These are phyloP conservation scores for Ogataea ramenticola DNA, from an alignment of 805 yeast genomes.

Conservation along the genomic window DNA sequence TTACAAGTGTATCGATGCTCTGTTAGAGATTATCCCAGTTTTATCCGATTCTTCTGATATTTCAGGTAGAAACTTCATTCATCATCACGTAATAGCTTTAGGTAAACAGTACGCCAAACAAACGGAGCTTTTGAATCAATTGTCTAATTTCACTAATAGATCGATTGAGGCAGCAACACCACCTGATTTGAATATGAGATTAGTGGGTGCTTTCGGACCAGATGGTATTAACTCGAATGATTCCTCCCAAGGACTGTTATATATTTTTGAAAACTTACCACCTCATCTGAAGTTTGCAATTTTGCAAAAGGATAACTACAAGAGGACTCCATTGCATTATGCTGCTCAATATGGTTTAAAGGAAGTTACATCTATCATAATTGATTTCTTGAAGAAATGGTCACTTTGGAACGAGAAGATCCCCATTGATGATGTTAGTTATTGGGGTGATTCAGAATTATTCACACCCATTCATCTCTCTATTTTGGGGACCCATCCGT, in stretches of 20 bases:
- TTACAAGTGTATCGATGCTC: constrained; percentile 46
- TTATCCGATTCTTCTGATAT: constrained; percentile 65
- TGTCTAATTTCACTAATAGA: constrained; percentile 5
- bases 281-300: constrained; percentile 47
- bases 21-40: constrained; percentile 44
- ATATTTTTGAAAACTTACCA: constrained; percentile 51
- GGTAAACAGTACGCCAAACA: constrained; percentile 52
- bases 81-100: constrained; percentile 70
- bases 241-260: constrained; percentile 50
- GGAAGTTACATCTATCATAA: constrained; percentile 49
- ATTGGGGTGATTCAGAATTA: constrained; percentile 76
- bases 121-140: constrained; percentile 8
- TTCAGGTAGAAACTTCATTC: constrained; percentile 77
- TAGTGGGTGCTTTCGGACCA: constrained; percentile 49
- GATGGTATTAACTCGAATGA: constrained; percentile 57
- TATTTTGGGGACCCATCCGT: constrained; percentile 75
- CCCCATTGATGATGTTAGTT: constrained; percentile 47
- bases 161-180: constrained; percentile 42
- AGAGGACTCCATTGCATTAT: constrained; percentile 84
- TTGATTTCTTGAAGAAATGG: constrained; percentile 55
- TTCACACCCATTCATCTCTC: constrained; percentile 81
- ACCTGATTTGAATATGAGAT: constrained; percentile 39
- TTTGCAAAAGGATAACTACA: constrained; percentile 64
- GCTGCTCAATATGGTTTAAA: constrained; percentile 81
- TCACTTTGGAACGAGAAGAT: constrained; percentile 38